phyloP scores from a whole-genome alignment of 1,284 basidiomycete genomes.

The Moesziomyces sp. region DNA sequence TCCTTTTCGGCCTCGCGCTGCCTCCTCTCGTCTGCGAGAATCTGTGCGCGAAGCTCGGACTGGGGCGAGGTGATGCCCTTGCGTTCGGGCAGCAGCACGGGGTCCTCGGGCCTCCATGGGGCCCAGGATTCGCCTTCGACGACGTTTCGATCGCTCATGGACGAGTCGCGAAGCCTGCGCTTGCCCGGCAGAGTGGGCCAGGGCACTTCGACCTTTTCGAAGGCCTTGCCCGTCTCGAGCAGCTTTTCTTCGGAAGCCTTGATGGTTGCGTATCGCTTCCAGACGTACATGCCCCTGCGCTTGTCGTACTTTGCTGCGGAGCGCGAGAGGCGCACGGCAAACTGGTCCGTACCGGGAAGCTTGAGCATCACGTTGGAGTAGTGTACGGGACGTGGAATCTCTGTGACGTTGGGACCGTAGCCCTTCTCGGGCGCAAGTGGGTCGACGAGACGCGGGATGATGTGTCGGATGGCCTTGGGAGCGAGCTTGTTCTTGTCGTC shows the following conservation, averaged over 20 bases:
- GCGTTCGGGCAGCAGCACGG: conserved; percentile 50
- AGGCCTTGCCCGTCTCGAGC: conserved; percentile 36
- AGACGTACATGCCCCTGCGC: conserved; percentile 54
- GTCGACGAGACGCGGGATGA: conserved; percentile 57
- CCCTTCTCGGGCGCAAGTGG: conserved; percentile 56
- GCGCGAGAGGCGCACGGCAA: conserved; percentile 55
- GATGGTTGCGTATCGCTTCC: conserved; percentile 64
- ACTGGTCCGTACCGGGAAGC: conserved; percentile 59
- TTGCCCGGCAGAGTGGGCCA: conserved; percentile 59
- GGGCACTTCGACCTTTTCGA: conserved; percentile 60
- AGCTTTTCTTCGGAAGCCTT: conserved; percentile 46
- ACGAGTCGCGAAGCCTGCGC: conserved; percentile 12
- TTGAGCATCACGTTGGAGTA: conserved; percentile 67
- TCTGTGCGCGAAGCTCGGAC: conserved; percentile 41
- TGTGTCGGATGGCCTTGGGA: conserved; percentile 60
- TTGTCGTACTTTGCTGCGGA: conserved; percentile 54
- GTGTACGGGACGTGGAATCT: conserved; percentile 62
- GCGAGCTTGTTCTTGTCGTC: conserved; percentile 60
- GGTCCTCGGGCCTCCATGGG: conserved; percentile 64
- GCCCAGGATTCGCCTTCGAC: conserved; percentile 61
- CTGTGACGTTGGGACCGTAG: conserved; percentile 55
- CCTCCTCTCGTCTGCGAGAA: conserved; percentile 29
- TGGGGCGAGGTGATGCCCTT: conserved; percentile 43
- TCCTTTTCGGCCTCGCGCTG: conserved; percentile 21
- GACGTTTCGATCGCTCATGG: conserved; percentile 39